These are phyloP conservation scores for Candolleomyces aberdarensis DNA, from an alignment of 768 basidiomycete species.

Conservation along the genomic window DNA sequence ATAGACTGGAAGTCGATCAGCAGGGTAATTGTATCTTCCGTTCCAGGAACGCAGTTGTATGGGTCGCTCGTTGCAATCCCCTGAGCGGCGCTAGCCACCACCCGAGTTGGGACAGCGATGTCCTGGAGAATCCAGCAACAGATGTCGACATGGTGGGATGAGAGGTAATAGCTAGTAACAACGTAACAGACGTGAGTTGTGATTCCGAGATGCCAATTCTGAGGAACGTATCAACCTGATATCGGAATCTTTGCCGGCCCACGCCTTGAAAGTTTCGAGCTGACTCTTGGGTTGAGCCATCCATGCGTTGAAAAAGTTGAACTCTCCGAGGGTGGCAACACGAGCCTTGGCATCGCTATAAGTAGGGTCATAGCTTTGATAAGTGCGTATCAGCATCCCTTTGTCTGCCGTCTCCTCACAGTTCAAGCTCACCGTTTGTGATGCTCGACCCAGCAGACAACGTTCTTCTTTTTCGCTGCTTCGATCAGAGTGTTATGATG, in stretches of 20 bases:
- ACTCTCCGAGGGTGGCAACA: slow-evolving; percentile 75
- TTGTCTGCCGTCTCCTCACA: not conserved
- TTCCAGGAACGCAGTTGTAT: slow-evolving; percentile 80
- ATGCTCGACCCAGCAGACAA: slow-evolving; percentile 93
- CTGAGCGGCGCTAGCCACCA: slow-evolving; percentile 86
- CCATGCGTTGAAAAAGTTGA: slow-evolving; percentile 96
- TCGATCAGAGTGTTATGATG: slow-evolving; percentile 79
- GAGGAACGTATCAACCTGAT: slow-evolving; percentile 53
- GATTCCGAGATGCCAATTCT: not conserved
- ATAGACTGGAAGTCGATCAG: slow-evolving; percentile 91
- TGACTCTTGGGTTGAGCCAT: slow-evolving; percentile 98
- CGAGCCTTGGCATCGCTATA: slow-evolving; percentile 88
- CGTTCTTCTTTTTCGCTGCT: slow-evolving; percentile 73
- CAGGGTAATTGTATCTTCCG: slow-evolving; percentile 94
- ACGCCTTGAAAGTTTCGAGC: slow-evolving; percentile 90
- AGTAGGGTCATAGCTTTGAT: slow-evolving; percentile 74
- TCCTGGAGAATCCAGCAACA: slow-evolving; percentile 83
- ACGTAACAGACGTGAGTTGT: slow-evolving; percentile 5
- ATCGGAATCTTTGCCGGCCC: slow-evolving; percentile 94
- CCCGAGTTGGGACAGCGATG: slow-evolving; percentile 74
- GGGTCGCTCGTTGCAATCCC: slow-evolving; percentile 90
- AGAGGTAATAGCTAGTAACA: slow-evolving; percentile 76
- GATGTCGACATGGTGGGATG: slow-evolving; percentile 91
- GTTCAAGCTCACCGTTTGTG: slow-evolving; percentile 65
- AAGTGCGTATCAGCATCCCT: not conserved